phyloP scores from a whole-genome alignment of 805 yeast species.

The Ogataea nonfermentans region DNA sequence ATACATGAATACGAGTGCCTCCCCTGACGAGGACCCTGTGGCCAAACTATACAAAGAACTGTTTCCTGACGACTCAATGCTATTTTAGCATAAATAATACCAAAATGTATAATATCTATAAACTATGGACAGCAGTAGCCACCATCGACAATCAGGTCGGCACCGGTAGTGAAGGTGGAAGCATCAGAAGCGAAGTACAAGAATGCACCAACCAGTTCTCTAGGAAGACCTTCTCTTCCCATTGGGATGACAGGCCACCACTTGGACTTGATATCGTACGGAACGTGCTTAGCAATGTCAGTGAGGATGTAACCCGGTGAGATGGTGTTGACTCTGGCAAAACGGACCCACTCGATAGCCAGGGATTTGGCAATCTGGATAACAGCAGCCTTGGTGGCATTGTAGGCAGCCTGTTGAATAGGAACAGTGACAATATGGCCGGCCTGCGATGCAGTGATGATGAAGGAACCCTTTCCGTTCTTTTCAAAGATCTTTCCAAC shows the following conservation, averaged over 20 bases:
- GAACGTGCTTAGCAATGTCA: constrained; percentile 34
- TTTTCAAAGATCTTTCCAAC: constrained; percentile 44
- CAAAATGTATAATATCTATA: neutral
- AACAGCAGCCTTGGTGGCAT: constrained; percentile 46
- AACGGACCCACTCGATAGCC: constrained; percentile 45
- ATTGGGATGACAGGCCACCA: constrained; percentile 40
- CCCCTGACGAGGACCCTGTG: constrained; percentile 7
- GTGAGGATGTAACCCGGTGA: constrained; percentile 50
- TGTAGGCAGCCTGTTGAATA: constrained; percentile 45
- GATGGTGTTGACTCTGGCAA: constrained; percentile 47
- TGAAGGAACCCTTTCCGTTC: constrained; percentile 44
- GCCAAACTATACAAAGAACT: constrained; percentile 9
- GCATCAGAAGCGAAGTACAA: constrained; percentile 55
- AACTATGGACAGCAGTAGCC: constrained; percentile 35
- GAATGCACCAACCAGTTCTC: constrained; percentile 52
- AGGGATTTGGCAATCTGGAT: constrained; percentile 43
- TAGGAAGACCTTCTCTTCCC: constrained; percentile 49
- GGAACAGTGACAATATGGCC: constrained; percentile 51
- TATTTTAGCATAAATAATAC: constrained; percentile 1
- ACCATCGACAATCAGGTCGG: constrained; percentile 50
- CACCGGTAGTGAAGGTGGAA: constrained; percentile 48
- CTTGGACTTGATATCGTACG: constrained; percentile 15
- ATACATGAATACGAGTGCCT: neutral
- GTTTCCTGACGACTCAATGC: constrained; percentile 7
- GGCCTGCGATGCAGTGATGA: constrained; percentile 51